These are phyloP conservation scores for Fusarium sp. DNA, from an alignment of 2,329 filamentous ascomycete species.

Conservation along the genomic window DNA sequence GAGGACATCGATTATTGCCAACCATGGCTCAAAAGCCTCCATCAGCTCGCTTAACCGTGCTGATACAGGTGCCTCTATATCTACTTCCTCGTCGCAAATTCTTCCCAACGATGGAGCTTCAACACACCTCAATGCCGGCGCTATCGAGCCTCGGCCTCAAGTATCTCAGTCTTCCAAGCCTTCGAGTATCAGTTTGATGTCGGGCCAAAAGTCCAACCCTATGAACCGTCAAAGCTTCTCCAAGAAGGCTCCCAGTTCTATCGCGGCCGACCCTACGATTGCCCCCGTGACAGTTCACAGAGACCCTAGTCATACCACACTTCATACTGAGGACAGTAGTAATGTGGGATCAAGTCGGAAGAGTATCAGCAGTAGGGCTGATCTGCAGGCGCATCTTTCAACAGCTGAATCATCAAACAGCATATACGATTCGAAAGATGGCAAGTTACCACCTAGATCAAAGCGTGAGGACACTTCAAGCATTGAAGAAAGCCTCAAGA, in stretches of 20 bases:
- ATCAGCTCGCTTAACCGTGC: constrained; percentile 53
- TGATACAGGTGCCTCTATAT: constrained; percentile 50
- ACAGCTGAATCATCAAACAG: constrained; percentile 49
- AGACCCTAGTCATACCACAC: constrained; percentile 56
- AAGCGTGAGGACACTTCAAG: constrained; percentile 56
- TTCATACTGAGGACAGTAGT: constrained; percentile 56
- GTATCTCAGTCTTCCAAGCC: constrained; percentile 56
- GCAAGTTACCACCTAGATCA: constrained; percentile 47
- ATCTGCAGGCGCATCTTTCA: constrained; percentile 51
- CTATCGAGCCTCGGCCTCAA: constrained; percentile 54
- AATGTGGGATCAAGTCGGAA: constrained; percentile 51
- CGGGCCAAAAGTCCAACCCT: constrained; percentile 54
- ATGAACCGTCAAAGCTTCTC: constrained; percentile 53
- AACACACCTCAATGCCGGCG: constrained; percentile 46
- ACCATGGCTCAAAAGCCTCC: constrained; percentile 54
- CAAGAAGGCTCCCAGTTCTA: constrained; percentile 55
- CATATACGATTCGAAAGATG: constrained; percentile 53
- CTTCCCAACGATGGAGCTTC: constrained; percentile 50
- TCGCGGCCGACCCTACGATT: constrained; percentile 55
- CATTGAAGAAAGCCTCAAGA: constrained; percentile 59
- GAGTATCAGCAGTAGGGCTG: constrained; percentile 54
- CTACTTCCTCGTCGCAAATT: constrained; percentile 46
- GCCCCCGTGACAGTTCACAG: constrained; percentile 61
- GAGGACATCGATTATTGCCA: constrained; percentile 53
- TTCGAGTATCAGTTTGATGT: constrained; percentile 58